Conservation (phyloP, 2,329 filamentous ascomycete genomes). For the Helicocarpus griseus region DNA sequence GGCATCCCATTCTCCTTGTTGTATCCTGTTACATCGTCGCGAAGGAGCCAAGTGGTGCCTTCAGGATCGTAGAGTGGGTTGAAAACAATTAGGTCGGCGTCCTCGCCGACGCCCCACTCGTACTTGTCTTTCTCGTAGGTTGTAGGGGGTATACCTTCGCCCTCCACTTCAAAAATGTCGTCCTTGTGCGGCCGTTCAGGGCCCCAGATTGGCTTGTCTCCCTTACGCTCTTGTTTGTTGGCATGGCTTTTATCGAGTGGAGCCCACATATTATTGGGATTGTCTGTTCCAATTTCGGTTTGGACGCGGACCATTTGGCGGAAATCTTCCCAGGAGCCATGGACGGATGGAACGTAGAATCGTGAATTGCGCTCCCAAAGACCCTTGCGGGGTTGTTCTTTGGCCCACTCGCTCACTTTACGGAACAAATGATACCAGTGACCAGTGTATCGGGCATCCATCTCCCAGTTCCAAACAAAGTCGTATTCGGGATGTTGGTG, state of each 20-base stretch:
- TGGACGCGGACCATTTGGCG: conserved; percentile 66
- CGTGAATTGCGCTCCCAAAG: conserved; percentile 71
- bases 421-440: conserved; percentile 71
- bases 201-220: conserved; percentile 69
- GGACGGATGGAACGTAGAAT: conserved; percentile 67
- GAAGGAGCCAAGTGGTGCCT: conserved; percentile 72
- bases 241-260: conserved; percentile 24
- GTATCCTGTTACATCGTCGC: conserved; percentile 76
- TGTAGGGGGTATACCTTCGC: conserved; percentile 64
- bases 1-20: conserved; percentile 54
- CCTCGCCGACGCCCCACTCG: conserved; percentile 78
- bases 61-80: conserved; percentile 88
- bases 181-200: conserved; percentile 58
- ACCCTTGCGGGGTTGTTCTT: conserved; percentile 64
- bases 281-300: conserved; percentile 58
- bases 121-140: conserved; percentile 70
- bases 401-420: conserved; percentile 60
- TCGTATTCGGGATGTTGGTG: conserved; percentile 82
- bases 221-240: conserved; percentile 18
- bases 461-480: conserved; percentile 91
- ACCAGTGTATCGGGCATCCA: conserved; percentile 83
- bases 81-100: conserved; percentile 84
- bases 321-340: conserved; percentile 73
- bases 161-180: conserved; percentile 63
- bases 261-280: conserved; percentile 59